Conservation (phyloP, 257 asterid species). For the Salvia miltiorrhiza region DNA sequence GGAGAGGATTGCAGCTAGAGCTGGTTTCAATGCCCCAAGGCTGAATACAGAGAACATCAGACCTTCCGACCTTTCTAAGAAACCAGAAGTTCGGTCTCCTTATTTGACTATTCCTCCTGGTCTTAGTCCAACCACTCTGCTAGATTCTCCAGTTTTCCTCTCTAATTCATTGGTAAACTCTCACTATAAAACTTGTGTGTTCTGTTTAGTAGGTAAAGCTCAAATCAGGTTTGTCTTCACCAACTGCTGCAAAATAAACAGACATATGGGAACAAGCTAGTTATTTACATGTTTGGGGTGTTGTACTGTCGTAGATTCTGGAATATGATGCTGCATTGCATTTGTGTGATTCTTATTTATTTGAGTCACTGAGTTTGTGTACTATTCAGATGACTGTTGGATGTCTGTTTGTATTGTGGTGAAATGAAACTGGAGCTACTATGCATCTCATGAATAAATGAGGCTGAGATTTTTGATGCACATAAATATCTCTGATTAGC, state of each 20-base stretch:
- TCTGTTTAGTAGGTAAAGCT: background rate
- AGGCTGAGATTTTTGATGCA: background rate
- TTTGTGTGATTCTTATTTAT: background rate
- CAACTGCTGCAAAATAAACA: background rate
- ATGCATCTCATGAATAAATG: background rate
- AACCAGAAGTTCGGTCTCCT: constrained; percentile 53
- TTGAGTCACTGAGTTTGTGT: background rate
- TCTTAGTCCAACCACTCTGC: constrained; percentile 78
- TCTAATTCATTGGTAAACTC: constrained; percentile 62
- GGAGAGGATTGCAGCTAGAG: constrained; percentile 84
- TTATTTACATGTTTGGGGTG: background rate
- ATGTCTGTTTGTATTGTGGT: background rate
- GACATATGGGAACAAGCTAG: background rate
- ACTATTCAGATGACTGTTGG: too few species aligned
- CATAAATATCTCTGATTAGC: background rate
- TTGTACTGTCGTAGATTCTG: background rate
- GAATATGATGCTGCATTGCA: background rate
- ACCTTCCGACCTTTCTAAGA: constrained; percentile 42
- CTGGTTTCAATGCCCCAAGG: constrained; percentile 82
- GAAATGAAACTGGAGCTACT: background rate
- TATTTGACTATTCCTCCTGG: constrained; percentile 79
- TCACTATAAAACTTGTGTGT: background rate
- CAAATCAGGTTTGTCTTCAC: background rate
- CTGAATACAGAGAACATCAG: constrained; percentile 63
- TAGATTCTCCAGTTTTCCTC: constrained; percentile 81